Evolutionary conservation across 306 rosid genomes (phyloP).

Genomic region (Canavalia gladiata): DNA sequence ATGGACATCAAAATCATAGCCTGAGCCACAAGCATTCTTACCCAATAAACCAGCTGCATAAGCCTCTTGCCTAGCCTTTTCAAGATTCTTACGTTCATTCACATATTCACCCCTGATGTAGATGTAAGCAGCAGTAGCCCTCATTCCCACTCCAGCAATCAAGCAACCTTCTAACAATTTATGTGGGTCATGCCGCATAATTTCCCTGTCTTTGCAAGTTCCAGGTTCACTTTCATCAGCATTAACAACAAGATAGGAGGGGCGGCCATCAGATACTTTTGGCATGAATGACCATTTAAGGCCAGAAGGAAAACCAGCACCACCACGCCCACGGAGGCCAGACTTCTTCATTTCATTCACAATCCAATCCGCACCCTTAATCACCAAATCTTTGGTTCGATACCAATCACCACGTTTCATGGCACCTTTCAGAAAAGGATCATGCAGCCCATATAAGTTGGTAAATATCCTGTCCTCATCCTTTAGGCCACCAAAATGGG

Average conservation of each 20-base stretch:
- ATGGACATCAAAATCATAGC: conserved; percentile 96
- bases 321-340: conserved; percentile 99
- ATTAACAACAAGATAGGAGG: conserved; percentile 96
- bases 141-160: conserved; percentile 99
- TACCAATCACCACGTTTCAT: conserved; percentile 98
- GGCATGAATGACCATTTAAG: conserved; percentile 99
- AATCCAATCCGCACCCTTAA: conserved; percentile 97
- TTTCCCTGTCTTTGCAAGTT: conserved; percentile 97
- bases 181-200: conserved; percentile 98
- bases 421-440: conserved; percentile 97
- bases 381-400: conserved; percentile 89
- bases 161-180: conserved; percentile 94
- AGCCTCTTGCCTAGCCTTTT: conserved; percentile 90
- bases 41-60: conserved; percentile 92
- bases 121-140: conserved; percentile 97
- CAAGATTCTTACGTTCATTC: conserved; percentile 86
- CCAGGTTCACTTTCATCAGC: conserved; percentile 99
- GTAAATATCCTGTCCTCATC: conserved; percentile 98
- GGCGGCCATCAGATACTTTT: conserved; percentile 98
- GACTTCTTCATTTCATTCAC: conserved; percentile 97
- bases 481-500: conserved; percentile 96
- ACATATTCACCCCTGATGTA: conserved; percentile 98
- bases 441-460: conserved; percentile 91
- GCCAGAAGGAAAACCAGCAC: conserved; percentile 99
- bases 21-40: conserved; percentile 98